Conservation (phyloP, 23 red algal genomes). For the Rhodosorus marinus region DNA sequence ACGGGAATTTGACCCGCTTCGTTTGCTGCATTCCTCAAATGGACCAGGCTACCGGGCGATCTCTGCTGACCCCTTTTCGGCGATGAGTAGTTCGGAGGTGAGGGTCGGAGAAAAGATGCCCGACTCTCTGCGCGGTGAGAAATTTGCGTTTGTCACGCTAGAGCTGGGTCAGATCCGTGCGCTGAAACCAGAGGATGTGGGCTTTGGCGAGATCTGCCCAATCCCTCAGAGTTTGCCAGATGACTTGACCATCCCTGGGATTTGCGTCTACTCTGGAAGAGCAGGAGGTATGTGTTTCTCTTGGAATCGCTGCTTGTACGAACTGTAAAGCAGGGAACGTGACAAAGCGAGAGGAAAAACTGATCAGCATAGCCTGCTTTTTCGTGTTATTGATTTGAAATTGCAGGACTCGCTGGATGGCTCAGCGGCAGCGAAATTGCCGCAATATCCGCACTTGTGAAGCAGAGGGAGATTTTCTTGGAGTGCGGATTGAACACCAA, state of each 20-base stretch:
- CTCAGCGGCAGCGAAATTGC: constrained; percentile 60
- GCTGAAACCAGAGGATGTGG: constrained; percentile 6
- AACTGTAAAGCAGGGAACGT: background rate
- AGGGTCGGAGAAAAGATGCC: constrained; percentile 20
- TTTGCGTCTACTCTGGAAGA: constrained; percentile 36
- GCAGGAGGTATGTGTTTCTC: constrained; percentile 4
- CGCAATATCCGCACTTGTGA: constrained; percentile 27
- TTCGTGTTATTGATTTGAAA: background rate
- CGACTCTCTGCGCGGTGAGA: constrained; percentile 57
- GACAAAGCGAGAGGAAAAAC: background rate
- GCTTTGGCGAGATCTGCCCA: constrained; percentile 51
- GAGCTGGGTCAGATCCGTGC: constrained; percentile 23
- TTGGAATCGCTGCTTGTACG: background rate
- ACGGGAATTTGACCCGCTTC: too few relatives aligned
- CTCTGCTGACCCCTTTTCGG: background rate
- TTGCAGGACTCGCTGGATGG: constrained; percentile 64
- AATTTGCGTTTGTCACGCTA: constrained; percentile 45
- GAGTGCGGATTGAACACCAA: constrained; percentile 63
- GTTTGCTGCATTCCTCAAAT: too few relatives aligned
- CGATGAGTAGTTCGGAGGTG: constrained; percentile 27
- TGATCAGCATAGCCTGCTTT: constrained; percentile 3
- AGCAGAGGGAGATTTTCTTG: constrained; percentile 45
- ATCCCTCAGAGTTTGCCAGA: constrained; percentile 16
- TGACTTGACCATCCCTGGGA: constrained; percentile 17
- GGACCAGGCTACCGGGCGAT: constrained; percentile 4